Evolutionary conservation across 768 basidiomycete genomes (phyloP).

Genomic region (Naganishia antarctica): DNA sequence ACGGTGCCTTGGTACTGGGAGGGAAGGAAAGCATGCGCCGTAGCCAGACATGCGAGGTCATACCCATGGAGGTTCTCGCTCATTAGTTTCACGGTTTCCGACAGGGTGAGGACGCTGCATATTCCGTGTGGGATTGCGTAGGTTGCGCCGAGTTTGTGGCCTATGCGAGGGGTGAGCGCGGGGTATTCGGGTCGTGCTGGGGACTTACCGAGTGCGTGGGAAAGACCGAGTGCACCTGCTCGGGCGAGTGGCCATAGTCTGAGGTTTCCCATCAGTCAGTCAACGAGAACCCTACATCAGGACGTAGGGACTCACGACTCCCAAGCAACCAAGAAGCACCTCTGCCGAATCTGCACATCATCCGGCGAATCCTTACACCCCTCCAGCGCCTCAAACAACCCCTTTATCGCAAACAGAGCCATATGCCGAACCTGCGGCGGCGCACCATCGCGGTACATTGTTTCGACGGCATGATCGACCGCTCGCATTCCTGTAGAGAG

Average conservation of each 20-base stretch:
- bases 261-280: constrained; percentile 47
- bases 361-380: constrained; percentile 59
- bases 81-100: constrained; percentile 25
- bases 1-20: constrained; percentile 5
- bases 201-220: constrained; percentile 67
- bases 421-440: constrained; percentile 62
- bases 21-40: constrained; percentile 22
- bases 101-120: constrained; percentile 55
- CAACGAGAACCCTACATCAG: background rate
- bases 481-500: constrained; percentile 73
- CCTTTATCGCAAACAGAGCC: constrained; percentile 63
- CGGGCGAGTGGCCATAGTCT: constrained; percentile 47
- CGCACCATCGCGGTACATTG: constrained; percentile 59
- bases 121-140: constrained; percentile 77
- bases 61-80: constrained; percentile 15
- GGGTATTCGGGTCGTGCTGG: background rate
- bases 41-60: constrained; percentile 23
- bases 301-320: constrained; percentile 54
- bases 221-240: constrained; percentile 59
- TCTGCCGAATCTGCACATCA: constrained; percentile 61
- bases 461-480: constrained; percentile 72
- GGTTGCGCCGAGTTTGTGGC: constrained; percentile 32
- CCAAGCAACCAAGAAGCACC: constrained; percentile 69
- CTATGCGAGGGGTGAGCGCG: background rate
- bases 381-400: constrained; percentile 70